Evolutionary conservation across 345 rosid genomes (phyloP), one percentile per base, ranked within the genome.

Genomic region (Aquilaria malaccensis): DNA sequence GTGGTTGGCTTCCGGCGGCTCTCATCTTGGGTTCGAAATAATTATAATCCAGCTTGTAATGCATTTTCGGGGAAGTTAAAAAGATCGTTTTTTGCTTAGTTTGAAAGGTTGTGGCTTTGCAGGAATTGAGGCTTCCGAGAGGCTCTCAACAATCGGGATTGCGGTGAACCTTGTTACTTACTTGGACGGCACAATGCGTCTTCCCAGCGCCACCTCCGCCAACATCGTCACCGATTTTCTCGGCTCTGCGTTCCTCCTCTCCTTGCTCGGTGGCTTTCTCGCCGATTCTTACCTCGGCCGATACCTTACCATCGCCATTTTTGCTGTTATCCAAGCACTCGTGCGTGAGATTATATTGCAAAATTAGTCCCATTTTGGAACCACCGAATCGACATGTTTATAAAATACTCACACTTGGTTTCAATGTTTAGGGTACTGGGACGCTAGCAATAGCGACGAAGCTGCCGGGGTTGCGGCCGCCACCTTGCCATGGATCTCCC

Each of bases 161-260:
- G 91, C 87, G 33, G 91, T 85, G 59, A 87, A 83, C 75, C 78
- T 87, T 61, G 95, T 85, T 72, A 87, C 91, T 14, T 87, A 85
- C 74, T 56, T 87, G 68, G 75, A 64, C 59, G 83, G 64, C 30
- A 81, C 85, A 67, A 81, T 87, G 87, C 91, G 81, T 71, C 67
- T 87, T 33, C 70, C 89, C 33, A 85, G 84, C 59, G 78, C 95
- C 48, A 79, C 74, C 2, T 81, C 95, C 4, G 87, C 95, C 56
- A 85, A 85, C 45, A 69, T 73, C 30, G 88, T 85, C 37, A 83
- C 95, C 56, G 81, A 85, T 63, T 85, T 83, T 74, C 68, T 85
- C 78, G 91, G 91, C 55, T 77, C 95, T 52, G 73, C 85, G 9
- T 87, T 82, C 62, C 78, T 84, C 59, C 77, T 87, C 48, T 87